Conservation (phyloP, 2,329 filamentous ascomycete genomes). For the Arthrobotrys iridis region DNA sequence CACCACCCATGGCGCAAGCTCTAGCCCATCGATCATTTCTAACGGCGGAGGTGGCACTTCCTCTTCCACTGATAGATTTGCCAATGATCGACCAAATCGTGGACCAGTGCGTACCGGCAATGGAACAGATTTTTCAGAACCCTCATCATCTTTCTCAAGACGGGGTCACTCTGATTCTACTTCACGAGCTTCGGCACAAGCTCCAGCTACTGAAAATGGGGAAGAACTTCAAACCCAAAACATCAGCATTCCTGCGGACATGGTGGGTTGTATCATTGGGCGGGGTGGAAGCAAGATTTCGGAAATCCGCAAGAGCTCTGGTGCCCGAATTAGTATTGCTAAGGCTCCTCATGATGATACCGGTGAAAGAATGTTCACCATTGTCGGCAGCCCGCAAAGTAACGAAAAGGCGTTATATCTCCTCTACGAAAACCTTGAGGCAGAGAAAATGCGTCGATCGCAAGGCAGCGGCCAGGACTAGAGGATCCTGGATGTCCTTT, state of each 20-base stretch:
- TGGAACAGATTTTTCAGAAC: conserved; percentile 93
- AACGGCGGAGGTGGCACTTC: conserved; percentile 65
- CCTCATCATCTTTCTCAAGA: conserved; percentile 52
- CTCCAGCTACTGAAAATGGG: conserved; percentile 78
- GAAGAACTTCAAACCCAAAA: conserved; percentile 99
- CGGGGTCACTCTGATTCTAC: conserved; percentile 76
- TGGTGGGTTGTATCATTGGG: conserved; percentile 99
- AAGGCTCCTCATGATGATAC: conserved; percentile 93
- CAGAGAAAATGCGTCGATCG: conserved; percentile 98
- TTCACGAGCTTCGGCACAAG: conserved; percentile 72
- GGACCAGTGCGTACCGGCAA: conserved; percentile 90
- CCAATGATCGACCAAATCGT: conserved; percentile 67
- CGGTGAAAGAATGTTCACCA: conserved; percentile 99
- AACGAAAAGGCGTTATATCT: conserved; percentile 97
- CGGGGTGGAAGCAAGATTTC: conserved; percentile 96
- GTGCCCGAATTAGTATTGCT: conserved; percentile 76
- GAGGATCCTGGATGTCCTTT: conserved; percentile 57
- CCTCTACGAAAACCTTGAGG: conserved; percentile 97
- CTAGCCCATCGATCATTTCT: conserved; percentile 58
- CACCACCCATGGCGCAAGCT: conserved; percentile 68
- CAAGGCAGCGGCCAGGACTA: conserved; percentile 72
- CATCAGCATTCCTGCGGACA: conserved; percentile 98
- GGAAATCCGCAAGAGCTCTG: conserved; percentile 96
- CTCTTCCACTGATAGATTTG: conserved; percentile 62
- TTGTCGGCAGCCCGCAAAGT: conserved; percentile 91